Percentiles rank a stretch among this genome's conserved stretches.
Evolutionary conservation across 495 filamentous ascomycete species (phyloP).

Genomic region (Staphylotrichum tortipilum): DNA sequence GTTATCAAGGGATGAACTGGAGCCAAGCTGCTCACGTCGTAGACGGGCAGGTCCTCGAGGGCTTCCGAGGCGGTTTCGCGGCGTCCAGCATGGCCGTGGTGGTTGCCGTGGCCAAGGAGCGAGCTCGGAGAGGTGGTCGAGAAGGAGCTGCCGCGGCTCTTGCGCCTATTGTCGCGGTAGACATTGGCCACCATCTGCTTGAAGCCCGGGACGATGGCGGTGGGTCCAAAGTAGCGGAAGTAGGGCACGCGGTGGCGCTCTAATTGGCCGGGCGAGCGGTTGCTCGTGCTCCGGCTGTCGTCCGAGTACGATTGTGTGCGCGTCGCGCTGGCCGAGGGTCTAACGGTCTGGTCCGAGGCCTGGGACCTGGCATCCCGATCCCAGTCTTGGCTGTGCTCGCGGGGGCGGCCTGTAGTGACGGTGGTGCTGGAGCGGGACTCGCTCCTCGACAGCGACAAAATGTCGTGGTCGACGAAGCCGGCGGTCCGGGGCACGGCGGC

Average conservation of each 20-base stretch:
- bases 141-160: slow-evolving; percentile 35
- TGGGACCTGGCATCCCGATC: slow-evolving; percentile 20
- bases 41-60: slow-evolving; percentile 64
- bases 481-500: slow-evolving; percentile 5
- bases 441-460: slow-evolving; percentile 7
- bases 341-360: slow-evolving; percentile 14
- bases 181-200: slow-evolving; percentile 86
- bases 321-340: slow-evolving; percentile 16
- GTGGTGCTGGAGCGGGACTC: slow-evolving; percentile 21
- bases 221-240: slow-evolving; percentile 81
- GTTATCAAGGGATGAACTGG: slow-evolving; percentile 64
- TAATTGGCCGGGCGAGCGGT: slow-evolving; percentile 35
- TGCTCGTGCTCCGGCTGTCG: slow-evolving; percentile 32
- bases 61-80: slow-evolving; percentile 42
- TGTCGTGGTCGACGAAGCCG: slow-evolving; percentile 17
- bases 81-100: slow-evolving; percentile 18
- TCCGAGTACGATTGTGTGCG: slow-evolving; percentile 34
- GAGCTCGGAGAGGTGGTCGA: slow-evolving; percentile 33
- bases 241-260: slow-evolving; percentile 68
- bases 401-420: slow-evolving; percentile 8
- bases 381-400: slow-evolving; percentile 21
- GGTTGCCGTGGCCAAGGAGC: slow-evolving; percentile 10
- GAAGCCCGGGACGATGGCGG: slow-evolving; percentile 83
- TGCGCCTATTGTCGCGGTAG: slow-evolving; percentile 38
- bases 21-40: slow-evolving; percentile 59